Base-by-base conservation (phyloP, 495 filamentous ascomycete species). In the Penicillium verhagenii region DNA sequence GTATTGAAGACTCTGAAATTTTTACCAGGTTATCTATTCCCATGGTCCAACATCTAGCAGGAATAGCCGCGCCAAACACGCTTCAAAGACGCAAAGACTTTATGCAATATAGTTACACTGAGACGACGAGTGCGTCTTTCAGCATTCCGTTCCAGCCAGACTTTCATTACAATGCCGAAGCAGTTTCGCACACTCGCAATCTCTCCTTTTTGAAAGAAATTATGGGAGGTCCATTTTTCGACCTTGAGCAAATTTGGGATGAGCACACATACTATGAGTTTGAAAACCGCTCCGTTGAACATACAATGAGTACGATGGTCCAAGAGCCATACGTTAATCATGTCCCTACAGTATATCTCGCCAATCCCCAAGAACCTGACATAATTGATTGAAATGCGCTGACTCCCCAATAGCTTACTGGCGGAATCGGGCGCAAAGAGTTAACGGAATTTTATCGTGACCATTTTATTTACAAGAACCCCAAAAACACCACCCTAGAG, bases 401-500 rank as follows among this genome's bases (percentile, higher is more conserved):
- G n/a, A n/a, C n/a, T n/a, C n/a, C n/a, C n/a, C n/a, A 21, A 49
- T 35, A 53, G 61, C 7, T 86, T 60, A 88, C 86, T 3, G 88
- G 88, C 9, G 89, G 87, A 0, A 72, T 86, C 28, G 89, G 88
- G 1, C 68, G 79, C 13, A 69, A 77, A 19, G 72, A 77, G 8
- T 67, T 91, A 9, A 72, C 74, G 0, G 47, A 67, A 9, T 92
- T 92, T 58, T 91, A 91, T 60, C 71, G 68, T 1, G 59, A 86
- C 31, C 80, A 85, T 60, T 91, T 91, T 66, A 85, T 90, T 44
- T 83, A 83, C 14, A 75, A 71, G 40, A 86, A 89, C 49, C 82
- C 88, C 4, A 71, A 67, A 0, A 81, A 83, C 33, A 76, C 83
- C 6, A 64, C 65, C 38, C 69, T 88, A 48, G 81, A 86, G 58